Evolutionary conservation across 306 rosid species (phyloP), one percentile per base, ranked within the genome.

Genomic region (Vigna trinervia): DNA sequence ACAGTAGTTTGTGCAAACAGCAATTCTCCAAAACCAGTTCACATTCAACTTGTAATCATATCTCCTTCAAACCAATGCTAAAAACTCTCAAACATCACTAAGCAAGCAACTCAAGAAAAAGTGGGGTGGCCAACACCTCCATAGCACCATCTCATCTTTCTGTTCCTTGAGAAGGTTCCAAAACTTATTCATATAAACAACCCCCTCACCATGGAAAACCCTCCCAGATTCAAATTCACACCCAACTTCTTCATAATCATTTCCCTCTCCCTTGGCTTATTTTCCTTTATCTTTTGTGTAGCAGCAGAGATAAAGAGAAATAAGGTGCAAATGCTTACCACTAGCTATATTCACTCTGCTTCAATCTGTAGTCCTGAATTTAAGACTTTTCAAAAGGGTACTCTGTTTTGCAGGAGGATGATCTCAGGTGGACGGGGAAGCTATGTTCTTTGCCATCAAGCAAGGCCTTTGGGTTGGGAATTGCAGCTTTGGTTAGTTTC

Each of bases 391-490:
- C 9, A 73, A 50, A 32, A 20, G 41, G 61, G 26, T 38, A 13
- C 8, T 20, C 8, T 23, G 71, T 73, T 61, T 74, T 72, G 81
- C 54, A 93, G 97, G 69, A 56, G 41, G 61, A 65, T 57, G 91
- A 93, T 77, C 54, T 91, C 12, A 87, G 70, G 57, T 76, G 93
- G 88, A 76, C 69, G 48, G 93, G 96, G 30, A 82, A 78, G 19
- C 69, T 80, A 32, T 93, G 98, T 58, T 78, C 73, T 79, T 48
- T 88, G 76, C 89, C 96, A 34, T 72, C 65, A 81, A 88, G 90
- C 73, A 78, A n/a, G 0, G 89, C 98, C 50, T 87, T 88, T 76
- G 86, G 87, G 72, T 82, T 88, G 43, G 95, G 93, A 51, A 75
- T 91, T 81, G 88, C 88, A 66, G 95, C 92, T 22, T 79, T 88